phyloP scores from a whole-genome alignment of 371 early-diverging fungal genomes.

The Saksenaea vasiformis region DNA sequence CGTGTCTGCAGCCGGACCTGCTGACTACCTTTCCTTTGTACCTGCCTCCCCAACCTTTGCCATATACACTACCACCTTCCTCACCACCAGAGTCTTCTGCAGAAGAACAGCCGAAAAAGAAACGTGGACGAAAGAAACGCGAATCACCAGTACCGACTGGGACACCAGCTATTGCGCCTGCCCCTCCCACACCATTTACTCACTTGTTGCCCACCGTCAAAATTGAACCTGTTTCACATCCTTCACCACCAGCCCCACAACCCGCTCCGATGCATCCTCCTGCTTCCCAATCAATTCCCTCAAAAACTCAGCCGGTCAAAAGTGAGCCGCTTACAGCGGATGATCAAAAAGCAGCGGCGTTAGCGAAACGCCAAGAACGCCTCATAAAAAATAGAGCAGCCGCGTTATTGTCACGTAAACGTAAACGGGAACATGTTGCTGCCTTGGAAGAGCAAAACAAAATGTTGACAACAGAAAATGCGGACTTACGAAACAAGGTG shows the following conservation, averaged over 20 bases:
- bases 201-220: conserved; percentile 1
- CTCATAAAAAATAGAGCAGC: conserved; percentile 92
- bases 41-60: conserved; percentile 13
- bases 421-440: conserved; percentile 83
- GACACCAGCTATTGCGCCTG: conserved; percentile 26
- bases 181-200: conserved; percentile 19
- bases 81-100: conserved; percentile 7
- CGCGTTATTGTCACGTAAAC: conserved; percentile 83
- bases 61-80: conserved; percentile 10
- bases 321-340: conserved; percentile 14
- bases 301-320: conserved; percentile 1
- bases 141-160: conserved; percentile 14
- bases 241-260: not conserved
- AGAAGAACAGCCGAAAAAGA: conserved; percentile 42
- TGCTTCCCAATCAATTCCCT: not conserved
- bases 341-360: conserved; percentile 35
- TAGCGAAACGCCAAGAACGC: conserved; percentile 80
- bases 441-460: conserved; percentile 75
- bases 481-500: conserved; percentile 54
- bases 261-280: not conserved
- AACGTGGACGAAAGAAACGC: conserved; percentile 49
- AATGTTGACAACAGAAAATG: conserved; percentile 64
- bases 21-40: conserved; percentile 13
- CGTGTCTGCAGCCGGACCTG: conserved; percentile 2
- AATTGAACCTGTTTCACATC: conserved; percentile 8